A percentile compares a stretch with the other conserved stretches of the same genome.
phyloP scores from a whole-genome alignment of 2,329 filamentous ascomycete genomes.

The Emericellopsis atlantica region DNA sequence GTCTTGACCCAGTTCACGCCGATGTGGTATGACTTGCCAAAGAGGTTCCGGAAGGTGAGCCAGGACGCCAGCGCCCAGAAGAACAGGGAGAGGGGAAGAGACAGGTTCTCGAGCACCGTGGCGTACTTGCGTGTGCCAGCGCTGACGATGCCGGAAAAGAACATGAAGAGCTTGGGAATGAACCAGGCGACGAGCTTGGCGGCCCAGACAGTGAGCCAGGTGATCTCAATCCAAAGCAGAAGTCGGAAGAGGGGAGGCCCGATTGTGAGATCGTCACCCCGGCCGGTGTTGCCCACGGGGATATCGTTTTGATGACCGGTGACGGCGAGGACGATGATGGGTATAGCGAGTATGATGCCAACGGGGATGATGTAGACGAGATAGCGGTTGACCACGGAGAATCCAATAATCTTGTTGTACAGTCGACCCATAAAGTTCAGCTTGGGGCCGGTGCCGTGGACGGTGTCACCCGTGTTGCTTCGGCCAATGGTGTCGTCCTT shows the following conservation, averaged over 20 bases:
- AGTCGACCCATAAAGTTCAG: slow-evolving; percentile 55
- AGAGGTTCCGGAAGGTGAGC: slow-evolving; percentile 48
- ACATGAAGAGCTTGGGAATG: slow-evolving; percentile 52
- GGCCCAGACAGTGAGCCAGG: slow-evolving; percentile 56
- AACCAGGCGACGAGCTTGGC: slow-evolving; percentile 52
- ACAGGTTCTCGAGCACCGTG: slow-evolving; percentile 48
- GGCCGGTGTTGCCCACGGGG: slow-evolving; percentile 17
- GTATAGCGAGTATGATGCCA: slow-evolving; percentile 46
- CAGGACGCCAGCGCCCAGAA: slow-evolving; percentile 54
- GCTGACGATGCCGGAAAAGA: slow-evolving; percentile 56
- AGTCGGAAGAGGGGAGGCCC: slow-evolving; percentile 45
- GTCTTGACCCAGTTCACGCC: slow-evolving; percentile 39
- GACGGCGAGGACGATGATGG: slow-evolving; percentile 42
- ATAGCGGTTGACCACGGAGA: slow-evolving; percentile 53
- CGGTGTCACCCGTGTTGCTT: slow-evolving; percentile 29
- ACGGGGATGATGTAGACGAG: slow-evolving; percentile 56
- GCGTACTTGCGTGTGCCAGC: slow-evolving; percentile 60
- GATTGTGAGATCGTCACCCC: slow-evolving; percentile 6
- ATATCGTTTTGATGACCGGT: slow-evolving; percentile 25
- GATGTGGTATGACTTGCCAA: slow-evolving; percentile 17
- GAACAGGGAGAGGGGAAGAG: slow-evolving; percentile 55
- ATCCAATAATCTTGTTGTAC: slow-evolving; percentile 51
- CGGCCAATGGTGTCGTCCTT: slow-evolving; percentile 24
- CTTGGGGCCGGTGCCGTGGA: slow-evolving; percentile 43
- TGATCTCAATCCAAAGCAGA: slow-evolving; percentile 57